Conservation (phyloP, 208 protist species). For the Acanthamoeba castellanii region DNA sequence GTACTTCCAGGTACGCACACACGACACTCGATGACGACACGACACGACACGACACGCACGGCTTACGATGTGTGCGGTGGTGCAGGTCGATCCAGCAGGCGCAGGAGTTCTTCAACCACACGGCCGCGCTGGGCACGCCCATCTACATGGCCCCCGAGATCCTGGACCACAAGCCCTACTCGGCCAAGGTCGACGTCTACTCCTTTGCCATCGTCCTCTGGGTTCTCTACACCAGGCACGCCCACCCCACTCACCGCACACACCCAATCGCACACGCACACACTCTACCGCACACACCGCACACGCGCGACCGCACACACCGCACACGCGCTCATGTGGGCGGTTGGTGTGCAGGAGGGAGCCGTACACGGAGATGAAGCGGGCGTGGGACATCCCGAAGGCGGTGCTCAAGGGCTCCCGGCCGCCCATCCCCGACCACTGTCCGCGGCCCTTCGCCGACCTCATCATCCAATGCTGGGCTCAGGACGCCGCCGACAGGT, state of each 20-base stretch:
- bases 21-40: too few species aligned
- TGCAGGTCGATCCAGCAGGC: not conserved
- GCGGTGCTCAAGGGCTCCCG: conserved; percentile 17
- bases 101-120: conserved; percentile 59
- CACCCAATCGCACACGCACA: too few species aligned
- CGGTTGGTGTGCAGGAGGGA: not conserved
- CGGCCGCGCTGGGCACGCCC: conserved; percentile 62
- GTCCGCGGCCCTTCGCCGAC: conserved; percentile 10
- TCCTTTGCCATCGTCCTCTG: conserved; percentile 42
- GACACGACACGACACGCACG: not conserved
- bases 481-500: not conserved
- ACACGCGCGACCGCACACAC: too few species aligned
- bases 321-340: too few species aligned
- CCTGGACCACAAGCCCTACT: conserved; percentile 63
- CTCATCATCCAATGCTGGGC: conserved; percentile 37
- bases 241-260: too few species aligned
- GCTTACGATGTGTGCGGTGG: not conserved
- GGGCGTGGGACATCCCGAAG: conserved; percentile 33
- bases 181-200: conserved; percentile 59
- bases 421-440: conserved; percentile 51
- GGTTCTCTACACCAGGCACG: conserved; percentile 30
- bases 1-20: conserved; percentile 3
- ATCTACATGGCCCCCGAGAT: conserved; percentile 68
- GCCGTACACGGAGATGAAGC: conserved; percentile 39
- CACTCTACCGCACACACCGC: too few species aligned